Evolutionary conservation across 208 protist genomes (phyloP).

Genomic region (Leishmania lainsoni): DNA sequence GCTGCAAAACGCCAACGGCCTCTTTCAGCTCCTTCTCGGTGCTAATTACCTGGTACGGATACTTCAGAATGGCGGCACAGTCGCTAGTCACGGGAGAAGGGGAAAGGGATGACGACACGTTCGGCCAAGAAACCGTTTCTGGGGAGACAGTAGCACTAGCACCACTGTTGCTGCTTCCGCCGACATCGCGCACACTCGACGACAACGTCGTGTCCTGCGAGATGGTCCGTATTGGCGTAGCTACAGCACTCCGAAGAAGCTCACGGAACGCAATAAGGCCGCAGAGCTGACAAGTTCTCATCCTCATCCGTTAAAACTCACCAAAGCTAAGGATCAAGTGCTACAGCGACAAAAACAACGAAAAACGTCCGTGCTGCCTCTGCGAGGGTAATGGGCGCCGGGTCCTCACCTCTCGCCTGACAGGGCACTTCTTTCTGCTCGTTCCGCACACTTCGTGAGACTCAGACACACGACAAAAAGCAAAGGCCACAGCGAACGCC

Average conservation of each 20-base stretch:
- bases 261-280: no score
- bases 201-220: constrained; percentile 1
- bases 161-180: not conserved
- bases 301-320: not conserved
- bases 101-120: not conserved
- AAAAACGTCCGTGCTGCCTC: not conserved
- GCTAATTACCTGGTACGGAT: constrained; percentile 75
- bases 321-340: no score
- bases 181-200: not conserved
- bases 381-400: not conserved
- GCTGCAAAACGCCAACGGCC: constrained; percentile 38
- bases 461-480: not conserved
- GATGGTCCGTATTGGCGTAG: not conserved
- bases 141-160: not conserved
- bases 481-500: not conserved
- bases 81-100: not conserved
- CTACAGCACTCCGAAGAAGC: not conserved
- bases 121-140: not conserved
- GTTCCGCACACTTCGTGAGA: not conserved
- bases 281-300: not conserved
- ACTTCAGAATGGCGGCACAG: constrained; percentile 43
- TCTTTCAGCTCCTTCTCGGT: constrained; percentile 39
- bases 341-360: no score
- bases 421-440: not conserved
- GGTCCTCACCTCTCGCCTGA: not conserved